Base-by-base conservation (phyloP, 345 rosid genomes). In the Lepidium aucheri region DNA sequence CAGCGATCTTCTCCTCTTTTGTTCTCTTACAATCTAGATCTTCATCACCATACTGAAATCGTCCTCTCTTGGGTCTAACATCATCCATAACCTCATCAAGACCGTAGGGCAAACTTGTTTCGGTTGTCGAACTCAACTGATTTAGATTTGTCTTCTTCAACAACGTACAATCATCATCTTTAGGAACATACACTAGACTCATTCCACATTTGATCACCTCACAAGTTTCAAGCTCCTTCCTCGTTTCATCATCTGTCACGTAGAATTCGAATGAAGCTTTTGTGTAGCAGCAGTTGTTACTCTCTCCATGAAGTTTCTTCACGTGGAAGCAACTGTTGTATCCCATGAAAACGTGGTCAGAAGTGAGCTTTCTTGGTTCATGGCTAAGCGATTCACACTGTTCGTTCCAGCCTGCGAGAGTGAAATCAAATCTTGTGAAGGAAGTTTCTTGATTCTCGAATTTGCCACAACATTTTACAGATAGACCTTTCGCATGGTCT, bases 311-410 rank as follows among this genome's bases (percentile, higher is more conserved):
- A 46, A 51, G 34, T 60, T 46, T 54, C 40, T 60, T 55, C 10
- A 68, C 53, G 38, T 63, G 53, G 45, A 54, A 74, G 14, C 72
- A 62, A 54, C 65, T 64, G 14, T 64, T 64, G 47, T 72, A 64
- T 56, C 76, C 70, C 65, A 64, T 56, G 53, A 68, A 68, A 4
- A 68, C 59, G n/a, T 74, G 74, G 53, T 74, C 74, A 35, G 66
- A 61, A 6, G 14, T 56, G 15, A 68, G 47, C 15, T 40, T 62
- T 57, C 54, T 74, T 40, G 50, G 60, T 63, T 68, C 65, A n/a
- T 63, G 60, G 12, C 40, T 49, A 52, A 66, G 73, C 0, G 57
- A 30, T 54, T 54, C 55, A 56, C 78, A 68, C 3, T 65, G 70
- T 30, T 57, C 65, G 47, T 62, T 67, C 57, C 69, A 61, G 35